A percentile compares a stretch with the other conserved stretches of the same genome.
phyloP scores from a whole-genome alignment of 2,329 filamentous ascomycete species.

The Alternaria sp. region DNA sequence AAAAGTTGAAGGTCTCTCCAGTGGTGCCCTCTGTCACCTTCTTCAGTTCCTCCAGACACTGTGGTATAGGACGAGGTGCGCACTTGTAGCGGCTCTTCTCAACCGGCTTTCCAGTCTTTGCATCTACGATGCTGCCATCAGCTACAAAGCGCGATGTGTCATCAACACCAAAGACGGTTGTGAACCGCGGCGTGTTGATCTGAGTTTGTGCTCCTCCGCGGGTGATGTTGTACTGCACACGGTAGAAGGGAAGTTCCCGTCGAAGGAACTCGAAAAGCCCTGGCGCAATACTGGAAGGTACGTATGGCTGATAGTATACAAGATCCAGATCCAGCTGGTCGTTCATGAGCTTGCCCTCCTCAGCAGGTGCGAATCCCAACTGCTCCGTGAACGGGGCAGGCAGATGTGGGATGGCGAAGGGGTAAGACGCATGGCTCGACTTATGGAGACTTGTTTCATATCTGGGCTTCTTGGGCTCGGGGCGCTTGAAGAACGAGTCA shows the following conservation, averaged over 20 bases:
- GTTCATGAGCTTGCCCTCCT: conserved; percentile 63
- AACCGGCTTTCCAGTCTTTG: conserved; percentile 51
- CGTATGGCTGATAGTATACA: conserved; percentile 76
- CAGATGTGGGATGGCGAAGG: conserved; percentile 58
- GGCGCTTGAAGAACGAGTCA: conserved; percentile 70
- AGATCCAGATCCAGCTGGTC: conserved; percentile 75
- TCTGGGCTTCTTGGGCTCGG: conserved; percentile 49
- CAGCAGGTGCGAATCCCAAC: conserved; percentile 56
- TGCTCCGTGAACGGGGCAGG: conserved; percentile 52
- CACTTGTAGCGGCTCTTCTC: conserved; percentile 62
- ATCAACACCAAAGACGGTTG: conserved; percentile 66
- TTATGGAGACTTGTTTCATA: conserved; percentile 33
- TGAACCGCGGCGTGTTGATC: conserved; percentile 68
- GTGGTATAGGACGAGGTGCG: conserved; percentile 71
- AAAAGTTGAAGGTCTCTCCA: conserved; percentile 75
- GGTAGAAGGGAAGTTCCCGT: conserved; percentile 74
- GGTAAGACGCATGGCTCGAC: conserved; percentile 59
- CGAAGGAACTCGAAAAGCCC: conserved; percentile 75
- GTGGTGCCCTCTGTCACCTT: conserved; percentile 69
- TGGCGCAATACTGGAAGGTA: conserved; percentile 62
- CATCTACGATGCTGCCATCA: conserved; percentile 48
- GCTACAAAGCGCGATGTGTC: conserved; percentile 66
- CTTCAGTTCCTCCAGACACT: conserved; percentile 70
- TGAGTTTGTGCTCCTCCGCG: conserved; percentile 67
- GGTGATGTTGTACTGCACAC: conserved; percentile 75